Evolutionary conservation across 495 filamentous ascomycete species (phyloP), one percentile per base, ranked within the genome.

Genomic region (Lasiosphaeris hirsuta): DNA sequence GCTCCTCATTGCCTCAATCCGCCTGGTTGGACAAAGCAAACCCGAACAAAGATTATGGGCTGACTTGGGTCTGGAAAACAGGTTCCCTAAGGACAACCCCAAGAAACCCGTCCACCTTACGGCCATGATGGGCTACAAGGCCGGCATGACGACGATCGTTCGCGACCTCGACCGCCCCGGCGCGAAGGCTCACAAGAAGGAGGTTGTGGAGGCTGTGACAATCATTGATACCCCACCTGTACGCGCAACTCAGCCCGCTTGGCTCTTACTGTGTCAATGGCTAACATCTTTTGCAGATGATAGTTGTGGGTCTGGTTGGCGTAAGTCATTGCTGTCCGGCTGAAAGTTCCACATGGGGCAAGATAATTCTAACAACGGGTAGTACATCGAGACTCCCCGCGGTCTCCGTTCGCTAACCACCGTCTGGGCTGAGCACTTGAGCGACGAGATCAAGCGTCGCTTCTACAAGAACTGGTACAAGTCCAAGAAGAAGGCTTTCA

Each of bases 401-500:
- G 95, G 95, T 83, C 92, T 97, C 69, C 95, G 95, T 72, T 97
- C 95, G 57, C 91, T 99, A 75, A 96, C 92, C 73, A 99, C 95
- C 72, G 88, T 99, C 76, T 99, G 95, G 95, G 94, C 94, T 73
- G 92, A 97, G 84, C 95, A 99, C 79, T 77, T 99, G 74, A 88
- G 87, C 78, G 95, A 99, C 77, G 95, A 97, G 82, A 76, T 99
- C 78, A 96, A 95, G 84, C 89, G 95, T 64, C 92, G 95, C 74
- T 99, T 99, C 90, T 99, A 99, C 88, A 99, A 99, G 91, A 99
- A 99, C 86, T 99, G 95, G 95, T 99, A 99, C 89, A 96, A 95
- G 84, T 89, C 84, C 84, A 99, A 99, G 92, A 97, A 96, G 90
- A 99, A 99, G 92, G 95, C 95, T 56, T 99, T 97, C 84, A 99